phyloP scores from a whole-genome alignment of 768 basidiomycete species.

The Serpula lacrymans region DNA sequence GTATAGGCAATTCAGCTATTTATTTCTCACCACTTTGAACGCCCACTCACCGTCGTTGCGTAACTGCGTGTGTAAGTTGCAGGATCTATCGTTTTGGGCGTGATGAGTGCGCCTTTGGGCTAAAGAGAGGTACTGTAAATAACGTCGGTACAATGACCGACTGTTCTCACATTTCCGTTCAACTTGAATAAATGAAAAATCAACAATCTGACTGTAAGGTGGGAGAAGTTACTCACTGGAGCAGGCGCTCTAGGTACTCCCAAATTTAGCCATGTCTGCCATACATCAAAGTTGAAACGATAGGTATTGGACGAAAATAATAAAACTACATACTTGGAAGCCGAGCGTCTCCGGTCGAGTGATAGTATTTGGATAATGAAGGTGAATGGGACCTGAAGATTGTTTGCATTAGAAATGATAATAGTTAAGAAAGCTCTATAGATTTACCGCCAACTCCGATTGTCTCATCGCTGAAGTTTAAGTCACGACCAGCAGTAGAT shows the following conservation, averaged over 20 bases:
- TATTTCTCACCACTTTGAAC: too few species aligned
- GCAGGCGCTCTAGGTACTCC: slow-evolving; percentile 9
- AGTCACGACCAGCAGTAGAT: not conserved
- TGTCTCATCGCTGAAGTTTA: not conserved
- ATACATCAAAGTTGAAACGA: not conserved
- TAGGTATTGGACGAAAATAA: not conserved
- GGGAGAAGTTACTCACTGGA: slow-evolving; percentile 24
- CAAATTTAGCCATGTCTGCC: slow-evolving; percentile 9
- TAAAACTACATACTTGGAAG: slow-evolving; percentile 3
- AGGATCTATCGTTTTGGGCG: slow-evolving; percentile 21
- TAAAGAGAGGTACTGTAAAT: slow-evolving; percentile 6
- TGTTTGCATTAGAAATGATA: not conserved
- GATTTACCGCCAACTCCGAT: slow-evolving; percentile 2
- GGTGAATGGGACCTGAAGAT: slow-evolving; percentile 11
- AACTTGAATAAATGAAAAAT: not conserved
- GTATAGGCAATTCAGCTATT: slow-evolving; percentile 8
- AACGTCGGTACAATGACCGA: not conserved
- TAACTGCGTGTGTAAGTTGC: slow-evolving; percentile 25
- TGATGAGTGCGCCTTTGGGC: slow-evolving; percentile 21
- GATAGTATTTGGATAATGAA: slow-evolving; percentile 9
- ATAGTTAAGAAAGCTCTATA: not conserved
- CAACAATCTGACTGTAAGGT: not conserved
- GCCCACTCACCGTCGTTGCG: slow-evolving; percentile 25
- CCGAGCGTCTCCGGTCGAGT: slow-evolving; percentile 7
- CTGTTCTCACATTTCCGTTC: slow-evolving; percentile 1